Conservation (phyloP, 2,329 filamentous ascomycete genomes). For the Chrysoporthe cubensis region DNA sequence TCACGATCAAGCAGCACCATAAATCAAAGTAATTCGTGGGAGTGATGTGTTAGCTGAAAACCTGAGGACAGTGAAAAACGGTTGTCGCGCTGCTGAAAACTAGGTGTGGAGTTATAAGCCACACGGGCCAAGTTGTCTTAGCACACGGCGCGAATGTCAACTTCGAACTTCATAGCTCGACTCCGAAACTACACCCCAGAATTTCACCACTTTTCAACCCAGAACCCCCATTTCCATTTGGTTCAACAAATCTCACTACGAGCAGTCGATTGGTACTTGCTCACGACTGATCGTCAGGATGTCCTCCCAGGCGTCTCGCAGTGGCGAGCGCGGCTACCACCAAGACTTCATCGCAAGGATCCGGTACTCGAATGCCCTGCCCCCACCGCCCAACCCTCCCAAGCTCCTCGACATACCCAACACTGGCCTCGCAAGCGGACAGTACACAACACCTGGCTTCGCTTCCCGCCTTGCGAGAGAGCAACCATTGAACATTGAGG, state of each 20-base stretch:
- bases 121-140: constrained; percentile 7
- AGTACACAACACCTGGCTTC: constrained; percentile 90
- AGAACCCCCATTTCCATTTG: neutral
- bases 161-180: constrained; percentile 8
- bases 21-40: neutral
- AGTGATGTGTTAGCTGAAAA: neutral
- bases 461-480: constrained; percentile 87
- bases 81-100: neutral
- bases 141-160: neutral
- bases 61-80: neutral
- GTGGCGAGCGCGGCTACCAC: constrained; percentile 64
- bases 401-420: constrained; percentile 98
- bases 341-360: constrained; percentile 98
- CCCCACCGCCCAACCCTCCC: constrained; percentile 89
- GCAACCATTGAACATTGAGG: constrained; percentile 94
- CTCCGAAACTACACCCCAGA: neutral
- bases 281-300: constrained; percentile 34
- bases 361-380: constrained; percentile 93
- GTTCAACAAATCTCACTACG: neutral
- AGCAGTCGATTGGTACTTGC: neutral
- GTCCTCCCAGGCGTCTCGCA: constrained; percentile 48
- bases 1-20: neutral
- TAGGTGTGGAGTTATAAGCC: neutral
- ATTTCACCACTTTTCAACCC: neutral
- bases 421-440: constrained; percentile 80